Percentiles rank a stretch among this genome's conserved stretches.
Evolutionary conservation across 2,329 filamentous ascomycete species (phyloP).

Genomic region (Fusarium nelsonii): DNA sequence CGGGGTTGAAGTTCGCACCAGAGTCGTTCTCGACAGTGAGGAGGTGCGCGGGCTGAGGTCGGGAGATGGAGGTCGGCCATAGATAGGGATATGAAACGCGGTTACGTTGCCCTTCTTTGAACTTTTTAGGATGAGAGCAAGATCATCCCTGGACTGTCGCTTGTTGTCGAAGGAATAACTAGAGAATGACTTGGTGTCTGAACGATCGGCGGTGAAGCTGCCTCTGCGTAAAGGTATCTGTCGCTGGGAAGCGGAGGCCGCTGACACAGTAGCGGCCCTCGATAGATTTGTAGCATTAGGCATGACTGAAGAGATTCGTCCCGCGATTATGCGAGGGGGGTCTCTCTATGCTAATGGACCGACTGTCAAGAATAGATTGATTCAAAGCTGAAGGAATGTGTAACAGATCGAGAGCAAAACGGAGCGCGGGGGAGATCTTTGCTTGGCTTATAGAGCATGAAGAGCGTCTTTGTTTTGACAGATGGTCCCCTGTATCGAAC

Average conservation of each 20-base stretch:
- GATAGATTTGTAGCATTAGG: constrained; percentile 35
- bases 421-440: constrained; percentile 34
- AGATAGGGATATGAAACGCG: constrained; percentile 58
- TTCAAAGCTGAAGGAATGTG: constrained; percentile 23
- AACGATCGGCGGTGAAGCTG: constrained; percentile 42
- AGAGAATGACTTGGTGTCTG: constrained; percentile 30
- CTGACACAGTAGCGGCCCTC: constrained; percentile 45
- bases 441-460: constrained; percentile 41
- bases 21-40: constrained; percentile 49
- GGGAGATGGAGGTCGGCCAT: constrained; percentile 58
- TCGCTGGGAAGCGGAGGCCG: constrained; percentile 24
- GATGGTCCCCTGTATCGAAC: constrained; percentile 40
- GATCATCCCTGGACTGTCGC: constrained; percentile 61
- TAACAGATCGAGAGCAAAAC: constrained; percentile 12
- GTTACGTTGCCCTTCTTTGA: constrained; percentile 52
- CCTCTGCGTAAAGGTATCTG: constrained; percentile 39
- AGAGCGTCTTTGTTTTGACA: constrained; percentile 35
- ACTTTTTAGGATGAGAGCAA: constrained; percentile 50
- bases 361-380: constrained; percentile 41
- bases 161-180: constrained; percentile 54
- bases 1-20: constrained; percentile 57
- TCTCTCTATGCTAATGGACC: constrained; percentile 11
- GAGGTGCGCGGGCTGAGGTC: constrained; percentile 55
- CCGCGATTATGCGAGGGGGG: constrained; percentile 30
- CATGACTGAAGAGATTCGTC: constrained; percentile 37